Base-by-base conservation (phyloP, 768 basidiomycete species). In the Fistulinella prunicolor region DNA sequence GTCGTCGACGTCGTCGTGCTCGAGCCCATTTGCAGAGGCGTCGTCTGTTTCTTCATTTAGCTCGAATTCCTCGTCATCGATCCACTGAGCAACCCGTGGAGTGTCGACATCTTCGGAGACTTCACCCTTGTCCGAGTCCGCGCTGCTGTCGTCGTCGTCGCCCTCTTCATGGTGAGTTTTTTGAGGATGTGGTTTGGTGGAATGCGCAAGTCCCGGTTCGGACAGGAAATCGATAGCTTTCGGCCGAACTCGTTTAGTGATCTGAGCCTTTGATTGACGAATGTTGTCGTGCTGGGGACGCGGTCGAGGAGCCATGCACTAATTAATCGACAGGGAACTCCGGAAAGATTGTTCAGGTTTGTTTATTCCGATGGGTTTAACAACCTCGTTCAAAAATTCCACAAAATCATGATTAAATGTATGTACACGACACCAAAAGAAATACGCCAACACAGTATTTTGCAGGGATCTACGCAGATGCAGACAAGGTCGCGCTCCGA, bases 1-100 rank as follows among this genome's bases (percentile, higher is more conserved):
- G 17, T 38, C 30, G 17, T 43, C 34, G 37, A 32, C 42, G 23
- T 24, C 21, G 21, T 43, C 35, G 1, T 43, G 43, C 34, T 53
- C 53, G 16, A 51, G 47, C 9, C 52, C 60, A 17, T 60, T 53
- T 1, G 59, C 21, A 6, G 44, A 46, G 2, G 23, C 42, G 10
- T 46, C 45, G 8, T 48, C 56, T 16, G 38, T 23, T 8, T 37
- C 54, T 54, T 47, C 54, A 55, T 48, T 49, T 14, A 34, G 26
- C 21, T 66, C 65, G 14, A 76, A 46, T 59, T 68, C 66, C 6
- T 68, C 70, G 44, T 81, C 80, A 37, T 78, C 81, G 4, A 77
- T 69, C 81, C 82, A 86, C 55, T 80, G 81, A 13, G 74, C 77
- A 22, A 83, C 69, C n/a, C 83, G 72, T 8, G 82, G 80, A 2